phyloP scores from a whole-genome alignment of 257 asterid species.

The Henckelia pumila region DNA sequence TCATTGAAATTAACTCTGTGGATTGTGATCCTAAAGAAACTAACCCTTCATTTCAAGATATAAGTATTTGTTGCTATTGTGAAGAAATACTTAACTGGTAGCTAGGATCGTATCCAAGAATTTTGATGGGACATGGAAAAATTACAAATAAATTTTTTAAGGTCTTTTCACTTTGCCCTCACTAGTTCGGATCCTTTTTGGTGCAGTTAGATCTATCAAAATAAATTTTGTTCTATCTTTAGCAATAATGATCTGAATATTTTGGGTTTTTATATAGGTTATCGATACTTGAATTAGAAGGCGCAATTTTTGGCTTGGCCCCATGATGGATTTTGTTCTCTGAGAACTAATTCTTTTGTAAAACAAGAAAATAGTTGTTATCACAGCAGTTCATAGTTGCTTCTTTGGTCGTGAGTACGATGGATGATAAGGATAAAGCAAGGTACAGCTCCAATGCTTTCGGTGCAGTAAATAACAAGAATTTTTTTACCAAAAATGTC shows the following conservation, averaged over 20 bases:
- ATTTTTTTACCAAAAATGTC: slow-evolving; percentile 30
- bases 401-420: not conserved
- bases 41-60: not conserved
- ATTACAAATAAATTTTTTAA: no score
- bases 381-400: not conserved
- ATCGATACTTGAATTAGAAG: slow-evolving; percentile 18
- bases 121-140: not conserved
- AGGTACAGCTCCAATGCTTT: slow-evolving; percentile 22
- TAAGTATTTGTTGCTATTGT: not conserved
- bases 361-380: not conserved
- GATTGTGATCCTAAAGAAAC: not conserved
- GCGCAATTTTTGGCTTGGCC: slow-evolving; percentile 10
- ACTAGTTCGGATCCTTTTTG: not conserved
- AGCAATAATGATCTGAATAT: slow-evolving; percentile 6
- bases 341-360: not conserved
- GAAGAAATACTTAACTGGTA: not conserved
- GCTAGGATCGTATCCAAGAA: not conserved
- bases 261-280: slow-evolving; percentile 16
- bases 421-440: slow-evolving; percentile 26
- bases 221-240: slow-evolving; percentile 1
- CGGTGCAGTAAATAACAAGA: slow-evolving; percentile 34
- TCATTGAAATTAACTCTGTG: not conserved
- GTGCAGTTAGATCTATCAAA: not conserved
- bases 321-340: not conserved
- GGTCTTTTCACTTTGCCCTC: not conserved